Evolutionary conservation across 495 filamentous ascomycete species (phyloP), one percentile per base, ranked within the genome.

Genomic region (Podospora bellae-mahoneyi): DNA sequence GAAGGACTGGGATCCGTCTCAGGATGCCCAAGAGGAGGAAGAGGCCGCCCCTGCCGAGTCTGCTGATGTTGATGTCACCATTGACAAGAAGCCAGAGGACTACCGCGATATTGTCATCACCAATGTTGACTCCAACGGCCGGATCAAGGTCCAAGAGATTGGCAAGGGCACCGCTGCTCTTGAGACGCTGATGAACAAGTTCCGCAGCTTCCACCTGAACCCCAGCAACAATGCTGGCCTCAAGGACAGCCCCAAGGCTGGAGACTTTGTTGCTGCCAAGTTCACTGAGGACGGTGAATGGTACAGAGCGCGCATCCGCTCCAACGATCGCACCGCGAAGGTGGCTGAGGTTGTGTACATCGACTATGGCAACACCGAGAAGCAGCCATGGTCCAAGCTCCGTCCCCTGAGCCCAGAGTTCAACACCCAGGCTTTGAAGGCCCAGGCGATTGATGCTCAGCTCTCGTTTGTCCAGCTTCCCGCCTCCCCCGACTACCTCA

Each of bases 321-420:
- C 94, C 70, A 96, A 97, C 79, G 95, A 99, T 78, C 93, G 95
- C 68, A 85, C 91, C 48, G 89, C 89, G 70, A 90, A 96, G 82
- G 87, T 90, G 69, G 90, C 93, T 13, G 94, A 98, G 78, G 88
- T 99, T 5, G 77, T 94, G 16, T 99, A 97, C 81, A 87, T 98
- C 69, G 96, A 99, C 80, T 99, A 94, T 78, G 96, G 96, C 68
- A 98, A 99, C 84, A 89, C 87, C 23, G 96, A 98, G 81, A 86
- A 87, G 73, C 81, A 94, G 48, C 88, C 93, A 3, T 98, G 93
- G 92, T 87, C 87, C 10, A 82, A 83, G 59, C 88, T 99, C 27
- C 90, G 95, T 26, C 86, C 94, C 30, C 84, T 98, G 32, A 84
- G 84, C 61, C 88, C 91, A 73, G 78, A 89, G 5, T 98, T 97